Evolutionary conservation across 345 rosid species (phyloP), one percentile per base, ranked within the genome.

Genomic region (Gossypium raimondii): DNA sequence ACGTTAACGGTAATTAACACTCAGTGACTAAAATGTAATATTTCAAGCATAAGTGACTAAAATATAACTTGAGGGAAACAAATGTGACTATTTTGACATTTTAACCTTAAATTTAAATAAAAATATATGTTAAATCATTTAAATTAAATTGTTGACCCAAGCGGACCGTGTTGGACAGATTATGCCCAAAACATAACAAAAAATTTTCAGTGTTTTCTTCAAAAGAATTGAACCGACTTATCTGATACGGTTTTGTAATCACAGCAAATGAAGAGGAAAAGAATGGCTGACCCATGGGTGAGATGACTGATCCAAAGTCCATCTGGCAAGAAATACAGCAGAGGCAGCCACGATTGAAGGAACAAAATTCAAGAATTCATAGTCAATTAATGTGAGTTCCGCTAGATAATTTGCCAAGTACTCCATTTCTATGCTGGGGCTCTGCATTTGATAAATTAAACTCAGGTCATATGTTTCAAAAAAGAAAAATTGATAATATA

Each of bases 311-410:
- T 92, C 92, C 78, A 94, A 55, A 3, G 98, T 94, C 97, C 98
- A 94, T 82, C 85, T 85, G 73, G 97, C 97, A 10, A 94, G 97
- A 79, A 94, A 91, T 20, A 94, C 92, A 60, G 97, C 90, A 9
- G 98, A 90, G n/a, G 98, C 97, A 75, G 98, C 97, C 69, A 90
- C 82, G 22, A 86, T 75, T 52, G 98, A 94, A 76, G 98, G 98
- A 62, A 86, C 86, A 41, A 81, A 89, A 55, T 78, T 89, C 84
- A 94, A 74, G 86, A 92, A 92, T 20, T 72, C 69, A 12, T 84
- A 85, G 47, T 92, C 89, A 3, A 84, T n/a, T 73, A 94, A 74
- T 45, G 98, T 83, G 77, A 94, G 73, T 79, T 94, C 98, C 56
- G 92, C 86, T 1, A 92, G 86, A 81, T 92, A 94, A 76, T 90